Percentiles rank a stretch among this genome's conserved stretches.
Conservation (phyloP, 441 rosid species). For the Manihot esculenta region DNA sequence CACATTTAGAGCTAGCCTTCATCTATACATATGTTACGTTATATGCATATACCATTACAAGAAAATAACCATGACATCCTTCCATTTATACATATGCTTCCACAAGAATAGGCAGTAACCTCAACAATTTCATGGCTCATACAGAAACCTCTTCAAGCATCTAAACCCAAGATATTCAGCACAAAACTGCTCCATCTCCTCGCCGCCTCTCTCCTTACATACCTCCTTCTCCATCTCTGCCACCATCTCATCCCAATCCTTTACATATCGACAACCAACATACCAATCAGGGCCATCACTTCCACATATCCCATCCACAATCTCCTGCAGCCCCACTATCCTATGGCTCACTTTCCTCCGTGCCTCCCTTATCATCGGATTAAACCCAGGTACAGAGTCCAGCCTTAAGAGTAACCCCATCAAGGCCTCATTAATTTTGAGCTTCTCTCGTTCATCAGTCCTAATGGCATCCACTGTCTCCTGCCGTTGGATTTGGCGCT, state of each 20-base stretch:
- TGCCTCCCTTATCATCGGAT: slow-evolving; percentile 68
- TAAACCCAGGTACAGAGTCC: slow-evolving; percentile 71
- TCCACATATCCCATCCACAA: slow-evolving; percentile 52
- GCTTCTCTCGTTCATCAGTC: slow-evolving; percentile 55
- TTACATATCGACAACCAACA: slow-evolving; percentile 13
- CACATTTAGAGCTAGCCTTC: not conserved
- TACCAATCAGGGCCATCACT: slow-evolving; percentile 14
- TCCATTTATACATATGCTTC: not conserved
- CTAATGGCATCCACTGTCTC: slow-evolving; percentile 79
- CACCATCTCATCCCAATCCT: slow-evolving; percentile 55
- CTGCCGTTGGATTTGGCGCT: slow-evolving; percentile 68
- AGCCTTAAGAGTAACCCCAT: slow-evolving; percentile 73
- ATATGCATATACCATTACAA: too few species aligned
- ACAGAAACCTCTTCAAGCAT: slow-evolving; percentile 79
- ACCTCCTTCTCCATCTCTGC: slow-evolving; percentile 56
- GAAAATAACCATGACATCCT: too few species aligned
- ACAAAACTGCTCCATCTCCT: slow-evolving; percentile 79
- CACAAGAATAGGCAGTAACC: not conserved
- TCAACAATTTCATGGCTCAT: slow-evolving; percentile 26
- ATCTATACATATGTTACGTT: not conserved
- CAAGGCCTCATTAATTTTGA: slow-evolving; percentile 69
- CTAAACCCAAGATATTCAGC: slow-evolving; percentile 80
- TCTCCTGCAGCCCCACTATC: slow-evolving; percentile 81
- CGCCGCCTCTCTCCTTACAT: slow-evolving; percentile 74
- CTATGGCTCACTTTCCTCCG: slow-evolving; percentile 76